phyloP scores from a whole-genome alignment of 306 rosid genomes.

The Cicer judaicum region DNA sequence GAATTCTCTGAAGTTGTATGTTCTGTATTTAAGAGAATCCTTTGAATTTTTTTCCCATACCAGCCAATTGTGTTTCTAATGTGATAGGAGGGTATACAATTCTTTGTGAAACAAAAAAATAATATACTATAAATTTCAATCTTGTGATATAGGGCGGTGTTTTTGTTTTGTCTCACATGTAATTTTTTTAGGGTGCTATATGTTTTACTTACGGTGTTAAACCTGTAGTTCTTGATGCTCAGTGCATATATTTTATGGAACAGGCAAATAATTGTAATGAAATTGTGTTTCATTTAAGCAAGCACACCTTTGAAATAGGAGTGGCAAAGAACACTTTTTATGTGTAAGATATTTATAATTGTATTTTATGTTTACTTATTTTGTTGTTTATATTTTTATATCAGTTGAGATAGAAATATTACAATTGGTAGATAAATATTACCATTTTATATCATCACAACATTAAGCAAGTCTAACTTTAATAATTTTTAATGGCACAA shows the following conservation, averaged over 20 bases:
- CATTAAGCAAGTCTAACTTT: neutral
- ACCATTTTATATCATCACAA: neutral
- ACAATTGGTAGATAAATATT: neutral
- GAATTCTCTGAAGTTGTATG: conserved; percentile 73
- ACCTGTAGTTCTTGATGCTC: neutral
- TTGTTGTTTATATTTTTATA: neutral
- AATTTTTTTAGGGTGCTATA: neutral
- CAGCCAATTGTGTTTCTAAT: conserved; percentile 49
- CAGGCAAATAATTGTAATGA: conserved; percentile 1
- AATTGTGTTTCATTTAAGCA: neutral
- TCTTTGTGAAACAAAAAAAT: conserved; percentile 47
- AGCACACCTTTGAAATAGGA: neutral
- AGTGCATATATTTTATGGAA: neutral
- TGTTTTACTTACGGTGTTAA: neutral
- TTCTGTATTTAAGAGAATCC: conserved; percentile 37
- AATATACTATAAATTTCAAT: conserved; percentile 13
- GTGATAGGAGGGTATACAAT: conserved; percentile 49
- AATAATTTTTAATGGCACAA: neutral
- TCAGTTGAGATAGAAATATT: too few species aligned
- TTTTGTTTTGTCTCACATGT: neutral
- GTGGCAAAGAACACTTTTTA: neutral
- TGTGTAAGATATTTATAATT: neutral
- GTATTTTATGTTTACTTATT: neutral
- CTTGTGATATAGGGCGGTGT: neutral
- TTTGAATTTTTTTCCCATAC: conserved; percentile 31